These are phyloP conservation scores for Royoungia palumana DNA, from an alignment of 768 basidiomycete species.

Conservation along the genomic window DNA sequence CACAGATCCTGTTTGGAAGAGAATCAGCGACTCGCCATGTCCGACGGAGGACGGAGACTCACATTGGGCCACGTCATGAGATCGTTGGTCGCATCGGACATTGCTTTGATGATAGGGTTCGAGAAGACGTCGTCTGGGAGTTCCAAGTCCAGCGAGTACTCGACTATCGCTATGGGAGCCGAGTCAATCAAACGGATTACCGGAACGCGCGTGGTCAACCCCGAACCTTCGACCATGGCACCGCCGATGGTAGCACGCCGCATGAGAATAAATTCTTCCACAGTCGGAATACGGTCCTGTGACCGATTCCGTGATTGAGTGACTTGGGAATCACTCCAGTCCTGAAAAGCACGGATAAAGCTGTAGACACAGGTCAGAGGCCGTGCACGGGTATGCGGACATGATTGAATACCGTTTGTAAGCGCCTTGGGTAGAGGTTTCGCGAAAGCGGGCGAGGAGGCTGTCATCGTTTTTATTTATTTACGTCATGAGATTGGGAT, in stretches of 20 bases:
- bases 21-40: slow-evolving; percentile 10
- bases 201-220: neutral
- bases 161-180: slow-evolving; percentile 30
- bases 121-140: slow-evolving; percentile 37
- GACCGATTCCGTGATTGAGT: slow-evolving; percentile 35
- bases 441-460: slow-evolving; percentile 33
- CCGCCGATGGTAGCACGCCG: slow-evolving; percentile 37
- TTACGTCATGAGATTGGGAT: slow-evolving; percentile 11
- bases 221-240: slow-evolving; percentile 37
- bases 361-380: slow-evolving; percentile 16
- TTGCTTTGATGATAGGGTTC: slow-evolving; percentile 31
- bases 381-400: neutral
- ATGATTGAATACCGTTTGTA: slow-evolving; percentile 28
- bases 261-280: slow-evolving; percentile 38
- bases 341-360: slow-evolving; percentile 35
- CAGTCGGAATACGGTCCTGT: slow-evolving; percentile 35
- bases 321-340: slow-evolving; percentile 36
- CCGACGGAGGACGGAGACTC: slow-evolving; percentile 12
- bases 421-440: slow-evolving; percentile 36
- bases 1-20: slow-evolving; percentile 23
- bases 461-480: slow-evolving; percentile 10
- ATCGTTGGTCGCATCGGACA: slow-evolving; percentile 40
- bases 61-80: slow-evolving; percentile 44
- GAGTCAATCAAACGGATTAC: neutral
- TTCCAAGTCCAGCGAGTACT: slow-evolving; percentile 37